These are phyloP conservation scores for Carex pumila DNA, from an alignment of 176 grass and related monocot genomes.

Conservation along the genomic window DNA sequence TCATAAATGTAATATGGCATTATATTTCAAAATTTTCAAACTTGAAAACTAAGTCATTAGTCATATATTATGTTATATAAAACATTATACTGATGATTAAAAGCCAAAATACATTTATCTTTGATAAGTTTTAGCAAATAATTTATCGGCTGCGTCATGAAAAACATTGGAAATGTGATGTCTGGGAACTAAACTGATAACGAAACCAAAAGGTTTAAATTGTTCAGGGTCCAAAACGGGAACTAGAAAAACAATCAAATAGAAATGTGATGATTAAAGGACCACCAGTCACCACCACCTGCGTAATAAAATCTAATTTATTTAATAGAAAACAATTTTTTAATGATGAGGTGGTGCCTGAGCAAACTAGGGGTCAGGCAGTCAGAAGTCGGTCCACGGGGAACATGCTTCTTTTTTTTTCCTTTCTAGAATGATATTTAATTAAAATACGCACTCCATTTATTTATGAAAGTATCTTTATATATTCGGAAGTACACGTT, in stretches of 20 bases:
- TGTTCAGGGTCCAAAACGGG: neutral
- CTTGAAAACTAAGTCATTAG: too few relatives aligned
- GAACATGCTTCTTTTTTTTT: conserved; percentile 3
- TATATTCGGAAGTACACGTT: neutral
- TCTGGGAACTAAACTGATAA: too few relatives aligned
- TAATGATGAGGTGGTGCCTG: neutral
- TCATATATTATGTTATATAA: too few relatives aligned
- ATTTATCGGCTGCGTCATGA: too few relatives aligned
- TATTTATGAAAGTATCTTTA: neutral
- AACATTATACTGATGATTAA: too few relatives aligned
- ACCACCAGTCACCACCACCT: neutral
- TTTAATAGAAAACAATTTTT: neutral
- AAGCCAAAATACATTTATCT: too few relatives aligned
- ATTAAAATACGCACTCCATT: neutral
- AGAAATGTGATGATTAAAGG: too few relatives aligned
- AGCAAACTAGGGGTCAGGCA: neutral
- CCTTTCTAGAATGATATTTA: neutral
- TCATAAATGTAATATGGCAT: too few relatives aligned
- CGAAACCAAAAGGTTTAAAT: too few relatives aligned
- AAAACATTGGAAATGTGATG: too few relatives aligned
- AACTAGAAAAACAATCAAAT: neutral
- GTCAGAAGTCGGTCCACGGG: neutral
- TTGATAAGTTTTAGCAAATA: too few relatives aligned
- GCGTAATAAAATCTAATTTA: neutral
- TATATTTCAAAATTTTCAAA: too few relatives aligned